Conservation (phyloP, 179 eudicot genomes). For the Drosera spatulata region DNA sequence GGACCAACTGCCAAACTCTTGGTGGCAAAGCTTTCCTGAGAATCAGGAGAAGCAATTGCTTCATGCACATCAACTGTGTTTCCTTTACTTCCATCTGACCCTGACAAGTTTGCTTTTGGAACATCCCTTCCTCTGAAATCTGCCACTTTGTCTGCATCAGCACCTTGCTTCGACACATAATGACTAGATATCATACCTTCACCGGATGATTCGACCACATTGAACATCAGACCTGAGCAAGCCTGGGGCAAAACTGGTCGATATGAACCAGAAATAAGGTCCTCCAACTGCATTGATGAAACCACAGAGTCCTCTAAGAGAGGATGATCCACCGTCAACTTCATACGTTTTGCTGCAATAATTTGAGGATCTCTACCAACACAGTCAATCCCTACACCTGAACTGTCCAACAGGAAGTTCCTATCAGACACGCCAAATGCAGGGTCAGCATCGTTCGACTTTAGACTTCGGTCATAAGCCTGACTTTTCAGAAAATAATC, state of each 20-base stretch:
- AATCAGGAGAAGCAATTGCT: constrained; percentile 54
- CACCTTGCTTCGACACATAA: constrained; percentile 43
- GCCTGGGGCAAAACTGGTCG: constrained; percentile 17
- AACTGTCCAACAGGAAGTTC: constrained; percentile 13
- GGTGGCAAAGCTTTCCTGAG: constrained; percentile 70
- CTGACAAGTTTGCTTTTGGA: constrained; percentile 23
- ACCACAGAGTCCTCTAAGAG: constrained; percentile 23
- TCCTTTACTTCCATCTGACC: constrained; percentile 33
- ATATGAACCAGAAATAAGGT: constrained; percentile 27
- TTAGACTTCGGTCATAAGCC: constrained; percentile 15
- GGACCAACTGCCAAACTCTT: constrained; percentile 42
- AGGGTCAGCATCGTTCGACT: constrained; percentile 29
- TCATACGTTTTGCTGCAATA: constrained; percentile 34
- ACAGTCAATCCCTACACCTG: constrained; percentile 18
- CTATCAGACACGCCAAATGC: constrained; percentile 16
- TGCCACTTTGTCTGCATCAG: constrained; percentile 17
- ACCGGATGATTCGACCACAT: constrained; percentile 70
- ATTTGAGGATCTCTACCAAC: constrained; percentile 19
- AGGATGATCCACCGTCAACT: constrained; percentile 46
- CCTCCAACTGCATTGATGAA: constrained; percentile 31
- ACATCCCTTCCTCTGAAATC: constrained; percentile 16
- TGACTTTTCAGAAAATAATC: constrained; percentile 46
- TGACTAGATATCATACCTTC: constrained; percentile 51
- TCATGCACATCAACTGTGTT: constrained; percentile 38
- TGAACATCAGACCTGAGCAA: constrained; percentile 37